Conservation (phyloP, 2,329 filamentous ascomycete genomes). For the Stagonosporopsis chrysanthemi region DNA sequence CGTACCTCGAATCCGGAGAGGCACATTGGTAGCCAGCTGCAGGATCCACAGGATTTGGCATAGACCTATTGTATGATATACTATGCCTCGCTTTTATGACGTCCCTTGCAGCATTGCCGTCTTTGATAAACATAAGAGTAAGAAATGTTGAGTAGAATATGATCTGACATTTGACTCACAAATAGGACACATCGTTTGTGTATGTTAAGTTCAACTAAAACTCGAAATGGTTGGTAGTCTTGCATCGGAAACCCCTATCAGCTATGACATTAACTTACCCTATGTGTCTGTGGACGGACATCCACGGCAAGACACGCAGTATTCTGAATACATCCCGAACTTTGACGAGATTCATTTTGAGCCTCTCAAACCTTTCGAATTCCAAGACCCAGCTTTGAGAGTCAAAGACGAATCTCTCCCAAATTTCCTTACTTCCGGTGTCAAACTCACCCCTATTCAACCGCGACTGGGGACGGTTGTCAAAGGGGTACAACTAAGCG, state of each 20-base stretch:
- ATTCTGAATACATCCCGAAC: constrained; percentile 4
- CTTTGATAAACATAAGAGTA: too few relatives aligned
- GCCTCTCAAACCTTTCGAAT: constrained; percentile 4
- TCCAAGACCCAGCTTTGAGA: constrained; percentile 3
- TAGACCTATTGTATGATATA: too few relatives aligned
- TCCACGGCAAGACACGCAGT: not conserved
- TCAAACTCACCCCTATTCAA: constrained; percentile 3
- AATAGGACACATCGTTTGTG: too few relatives aligned
- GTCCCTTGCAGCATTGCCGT: too few relatives aligned
- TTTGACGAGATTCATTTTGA: constrained; percentile 6
- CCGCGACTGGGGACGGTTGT: constrained; percentile 5
- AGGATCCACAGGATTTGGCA: too few relatives aligned
- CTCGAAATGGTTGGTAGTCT: not conserved
- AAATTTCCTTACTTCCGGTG: constrained; percentile 2
- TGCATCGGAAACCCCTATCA: constrained; percentile 1
- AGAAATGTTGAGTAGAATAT: too few relatives aligned
- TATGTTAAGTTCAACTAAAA: too few relatives aligned
- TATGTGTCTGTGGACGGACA: not conserved
- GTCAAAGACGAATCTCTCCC: constrained; percentile 1
- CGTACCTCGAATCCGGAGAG: too few relatives aligned
- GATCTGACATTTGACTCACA: too few relatives aligned
- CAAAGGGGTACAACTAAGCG: too few relatives aligned
- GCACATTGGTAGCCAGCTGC: too few relatives aligned
- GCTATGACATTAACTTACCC: constrained; percentile 8
- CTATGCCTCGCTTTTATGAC: too few relatives aligned